Base-by-base conservation (phyloP, 176 grass and related monocot species). In the Puccinellia tenuiflora region DNA sequence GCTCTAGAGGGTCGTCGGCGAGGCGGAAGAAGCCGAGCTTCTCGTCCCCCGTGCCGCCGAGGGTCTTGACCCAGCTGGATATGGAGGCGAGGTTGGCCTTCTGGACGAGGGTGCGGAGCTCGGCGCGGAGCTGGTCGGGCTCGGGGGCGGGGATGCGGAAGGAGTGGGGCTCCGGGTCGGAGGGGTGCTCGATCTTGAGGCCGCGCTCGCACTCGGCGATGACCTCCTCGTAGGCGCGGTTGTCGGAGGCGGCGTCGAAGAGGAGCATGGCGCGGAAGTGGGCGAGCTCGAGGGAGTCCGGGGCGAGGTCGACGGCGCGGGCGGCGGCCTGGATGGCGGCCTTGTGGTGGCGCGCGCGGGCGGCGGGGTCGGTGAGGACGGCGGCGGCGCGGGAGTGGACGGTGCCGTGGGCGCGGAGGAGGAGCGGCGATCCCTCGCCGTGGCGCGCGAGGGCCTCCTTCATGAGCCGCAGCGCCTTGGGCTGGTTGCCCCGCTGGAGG, bases 21-120 rank as follows among this genome's bases (percentile, higher is more conserved):
- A 91, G 39, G 22, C 89, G 88, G 84, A 93, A 87, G 20, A 99
- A 28, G 20, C 91, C 85, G 45, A 93, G 89, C 73, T 91, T 96
- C 63, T 91, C 93, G 14, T 98, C 95, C 30, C 86, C 90, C 2
- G 54, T 4, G 75, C 68, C 74, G 53, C 94, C 88, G 45, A 96
- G 85, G 80, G 83, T 87, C 83, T 92, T 99, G 81, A 99, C 87
- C 96, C 96, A 93, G n/a, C 78, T 83, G 47, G 91, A 94, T 75
- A 99, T 92, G 73, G 91, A 92, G 25, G 93, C 89, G 64, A 99
- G 79, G 70, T 96, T 99, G 42, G 91, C 88, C 86, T 88, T 93
- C 91, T 94, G 91, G 78, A 88, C 81, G 64, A 99, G 80, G 81
- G 4, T 76, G 46, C 79, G 83, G 22, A 99, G 91, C 80, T 99